Evolutionary conservation across 495 filamentous ascomycete genomes (phyloP).

Genomic region (Evernia prunastri): DNA sequence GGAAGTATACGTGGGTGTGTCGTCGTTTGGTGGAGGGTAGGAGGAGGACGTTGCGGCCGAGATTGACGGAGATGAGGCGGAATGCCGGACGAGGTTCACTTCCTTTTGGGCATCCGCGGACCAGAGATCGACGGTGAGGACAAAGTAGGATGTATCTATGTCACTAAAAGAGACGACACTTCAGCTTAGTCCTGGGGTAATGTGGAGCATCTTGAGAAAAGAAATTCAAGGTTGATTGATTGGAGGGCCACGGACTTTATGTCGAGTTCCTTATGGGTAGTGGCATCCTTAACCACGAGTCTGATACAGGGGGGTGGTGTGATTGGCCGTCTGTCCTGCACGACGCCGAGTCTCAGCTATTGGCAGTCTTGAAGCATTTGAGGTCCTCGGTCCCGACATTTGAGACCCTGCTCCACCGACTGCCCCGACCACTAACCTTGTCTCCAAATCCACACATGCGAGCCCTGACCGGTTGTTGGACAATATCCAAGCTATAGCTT

Average conservation of each 20-base stretch:
- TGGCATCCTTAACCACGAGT: conserved; percentile 71
- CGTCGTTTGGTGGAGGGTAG: conserved; percentile 50
- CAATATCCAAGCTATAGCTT: conserved; percentile 53
- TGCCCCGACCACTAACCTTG: conserved; percentile 57
- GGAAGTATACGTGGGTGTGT: conserved; percentile 6
- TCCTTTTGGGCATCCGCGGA: conserved; percentile 74
- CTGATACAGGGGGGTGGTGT: conserved; percentile 91
- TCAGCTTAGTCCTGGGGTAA: conserved; percentile 1
- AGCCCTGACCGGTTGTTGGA: conserved; percentile 88
- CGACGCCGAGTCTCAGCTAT: conserved; percentile 26
- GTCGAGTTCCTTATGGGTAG: conserved; percentile 80
- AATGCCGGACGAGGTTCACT: conserved; percentile 90
- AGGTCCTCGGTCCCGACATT: background rate
- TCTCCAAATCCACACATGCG: conserved; percentile 99
- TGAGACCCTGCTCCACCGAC: background rate
- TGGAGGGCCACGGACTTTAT: conserved; percentile 59
- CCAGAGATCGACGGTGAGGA: conserved; percentile 92
- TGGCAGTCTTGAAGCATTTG: background rate
- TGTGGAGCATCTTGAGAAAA: background rate
- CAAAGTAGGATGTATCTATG: conserved; percentile 81
- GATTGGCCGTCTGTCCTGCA: conserved; percentile 87
- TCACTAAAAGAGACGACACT: conserved; percentile 42
- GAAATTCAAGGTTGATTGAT: background rate
- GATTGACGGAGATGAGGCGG: conserved; percentile 81
- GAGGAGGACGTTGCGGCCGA: conserved; percentile 73